Evolutionary conservation across 2,329 filamentous ascomycete species (phyloP), one percentile per base, ranked within the genome.

Genomic region (Bipolaris oryzae): DNA sequence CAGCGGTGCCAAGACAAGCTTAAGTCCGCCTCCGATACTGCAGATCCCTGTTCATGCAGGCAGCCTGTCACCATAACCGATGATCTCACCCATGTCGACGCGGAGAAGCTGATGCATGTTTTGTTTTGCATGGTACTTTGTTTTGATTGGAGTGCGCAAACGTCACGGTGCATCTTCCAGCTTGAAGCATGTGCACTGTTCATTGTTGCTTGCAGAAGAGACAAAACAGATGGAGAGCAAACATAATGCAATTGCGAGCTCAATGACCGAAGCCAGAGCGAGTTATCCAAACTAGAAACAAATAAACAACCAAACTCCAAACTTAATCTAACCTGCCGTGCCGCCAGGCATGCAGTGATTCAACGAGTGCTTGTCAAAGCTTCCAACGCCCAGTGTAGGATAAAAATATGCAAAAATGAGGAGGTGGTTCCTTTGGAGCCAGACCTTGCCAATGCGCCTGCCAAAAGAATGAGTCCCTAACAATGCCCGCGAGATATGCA

Each of bases 401-500:
- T 31, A 52, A 25, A 55, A n/a, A 51, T 47, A 45, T 46, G 47
- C 23, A 21, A 47, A 44, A 49, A 25, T 50, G 39, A 34, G 37
- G 34, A 37, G 51, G n/a, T 45, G 52, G 23, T n/a, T 43, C 25
- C n/a, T 52, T 11, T 21, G 45, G 58, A 50, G 39, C 44, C 60
- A 23, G 42, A 52, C 53, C 46, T 50, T 50, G 48, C 53, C 50
- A 33, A 50, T 58, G 52, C 62, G 64, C 61, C 59, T 25, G 41
- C 21, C 20, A 49, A 62, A 59, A 55, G 58, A 58, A 42, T 25
- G 52, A 55, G 55, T 55, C 60, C 55, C 49, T 44, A 58, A 44
- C 55, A 33, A 63, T 63, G 61, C 67, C 57, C 58, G 61, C 61
- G 46, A 52, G 53, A 58, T 57, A 64, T 69, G 68, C 67, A 66